phyloP scores from a whole-genome alignment of 495 filamentous ascomycete species.

The Penicilliopsis zonata region DNA sequence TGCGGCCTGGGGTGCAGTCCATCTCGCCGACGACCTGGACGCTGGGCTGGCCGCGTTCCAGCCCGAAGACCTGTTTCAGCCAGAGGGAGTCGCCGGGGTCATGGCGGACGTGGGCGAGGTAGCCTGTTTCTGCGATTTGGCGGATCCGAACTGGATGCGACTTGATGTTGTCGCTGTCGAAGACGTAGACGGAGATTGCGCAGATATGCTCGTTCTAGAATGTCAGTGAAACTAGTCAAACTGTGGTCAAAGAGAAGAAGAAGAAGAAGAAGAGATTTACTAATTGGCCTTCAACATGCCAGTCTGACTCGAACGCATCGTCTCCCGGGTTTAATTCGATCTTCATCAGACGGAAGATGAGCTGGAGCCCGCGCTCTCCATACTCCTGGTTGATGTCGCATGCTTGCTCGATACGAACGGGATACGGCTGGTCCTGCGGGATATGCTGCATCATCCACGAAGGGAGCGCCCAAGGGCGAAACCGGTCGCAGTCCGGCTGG shows the following conservation, averaged over 20 bases:
- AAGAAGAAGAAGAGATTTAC: slow-evolving; percentile 7
- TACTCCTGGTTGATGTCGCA: slow-evolving; percentile 27
- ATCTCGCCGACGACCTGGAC: slow-evolving; percentile 21
- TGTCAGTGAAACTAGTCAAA: no score
- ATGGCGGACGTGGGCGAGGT: slow-evolving; percentile 17
- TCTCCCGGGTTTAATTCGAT: slow-evolving; percentile 23
- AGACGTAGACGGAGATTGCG: slow-evolving; percentile 16
- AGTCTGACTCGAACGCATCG: slow-evolving; percentile 20
- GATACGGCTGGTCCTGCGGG: slow-evolving; percentile 10
- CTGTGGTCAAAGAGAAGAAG: neutral
- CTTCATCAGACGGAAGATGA: slow-evolving; percentile 22
- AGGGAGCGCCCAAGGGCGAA: slow-evolving; percentile 22
- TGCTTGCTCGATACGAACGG: slow-evolving; percentile 11
- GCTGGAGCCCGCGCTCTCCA: slow-evolving; percentile 23
- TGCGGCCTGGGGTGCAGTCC: slow-evolving; percentile 8
- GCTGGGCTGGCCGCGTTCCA: slow-evolving; percentile 15
- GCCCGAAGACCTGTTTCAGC: slow-evolving; percentile 21
- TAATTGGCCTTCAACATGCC: slow-evolving; percentile 28
- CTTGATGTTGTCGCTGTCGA: slow-evolving; percentile 15
- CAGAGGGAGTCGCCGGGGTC: slow-evolving; percentile 16
- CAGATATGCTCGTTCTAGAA: slow-evolving; percentile 29
- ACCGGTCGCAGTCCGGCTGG: slow-evolving; percentile 19
- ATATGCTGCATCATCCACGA: slow-evolving; percentile 13
- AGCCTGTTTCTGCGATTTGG: slow-evolving; percentile 15
- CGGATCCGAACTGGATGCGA: slow-evolving; percentile 12